Base-by-base conservation (phyloP, 306 rosid genomes). In the Castanea mollissima region DNA sequence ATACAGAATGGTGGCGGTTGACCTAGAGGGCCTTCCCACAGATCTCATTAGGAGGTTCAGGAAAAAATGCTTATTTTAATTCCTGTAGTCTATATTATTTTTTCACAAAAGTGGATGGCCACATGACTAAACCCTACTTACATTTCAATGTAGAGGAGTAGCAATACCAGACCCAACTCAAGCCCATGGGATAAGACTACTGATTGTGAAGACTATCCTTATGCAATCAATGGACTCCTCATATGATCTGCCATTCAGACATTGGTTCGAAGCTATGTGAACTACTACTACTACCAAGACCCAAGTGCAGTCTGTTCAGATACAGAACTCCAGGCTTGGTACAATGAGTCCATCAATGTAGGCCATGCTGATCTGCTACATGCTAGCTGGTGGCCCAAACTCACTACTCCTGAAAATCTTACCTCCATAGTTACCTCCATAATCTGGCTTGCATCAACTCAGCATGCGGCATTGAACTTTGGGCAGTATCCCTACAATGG, bases 181-280 rank as follows among this genome's bases (percentile, higher is more conserved):
- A 12, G 86, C 83, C 0, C 81, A 82, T 5, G 74, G 87, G 31
- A 46, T 84, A 34, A 76, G 81, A 44, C 77, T 84, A 21, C 75
- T 82, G 1, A 82, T 87, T 63, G 88, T 63, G 88, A 87, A 79
- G 88, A 84, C 78, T 79, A 88, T 76, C 89, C 90, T 74, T 77
- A 54, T 74, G 88, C 88, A 74, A 83, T 73, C 49, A 85, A 80
- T 76, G 83, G 85, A 49, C 85, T 74, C 29, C 83, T 87, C 59
- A 87, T 87, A 79, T 84, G 90, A 86, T 76, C 84, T 67, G 81
- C 87, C 73, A 79, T 82, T 76, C 46, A 79, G 69, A 82, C 81
- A 25, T 38, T 87, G 79, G 88, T 82, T n/a, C 2, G 1, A 6
- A 84, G 71, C 55, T 84, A 87, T 60, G 87, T 87, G 60, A 82